Conservation (phyloP, 1,139 yeast species). For the Protomyces inouyei region DNA sequence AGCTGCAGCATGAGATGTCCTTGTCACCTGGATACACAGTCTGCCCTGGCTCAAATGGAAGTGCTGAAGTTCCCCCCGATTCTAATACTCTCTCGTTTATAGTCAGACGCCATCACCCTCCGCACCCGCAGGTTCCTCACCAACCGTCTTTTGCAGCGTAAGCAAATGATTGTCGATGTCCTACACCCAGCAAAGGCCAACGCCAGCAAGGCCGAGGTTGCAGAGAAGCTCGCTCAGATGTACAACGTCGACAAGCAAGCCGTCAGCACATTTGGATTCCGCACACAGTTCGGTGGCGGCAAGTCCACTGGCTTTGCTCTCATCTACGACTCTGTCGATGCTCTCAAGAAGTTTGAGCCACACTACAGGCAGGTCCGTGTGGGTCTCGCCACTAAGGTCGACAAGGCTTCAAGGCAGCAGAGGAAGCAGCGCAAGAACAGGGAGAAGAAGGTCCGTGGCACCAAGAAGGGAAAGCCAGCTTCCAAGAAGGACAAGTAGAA, state of each 20-base stretch:
- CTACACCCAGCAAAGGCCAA: slow-evolving; percentile 99
- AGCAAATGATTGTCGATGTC: slow-evolving; percentile 99
- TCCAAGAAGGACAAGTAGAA: slow-evolving; percentile 23
- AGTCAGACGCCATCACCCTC: slow-evolving; percentile 27
- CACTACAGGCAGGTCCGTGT: slow-evolving; percentile 98
- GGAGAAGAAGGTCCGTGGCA: slow-evolving; percentile 30
- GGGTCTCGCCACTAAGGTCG: slow-evolving; percentile 82
- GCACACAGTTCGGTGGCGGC: slow-evolving; percentile 99
- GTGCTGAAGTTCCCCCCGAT: neutral
- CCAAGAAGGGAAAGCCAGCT: slow-evolving; percentile 26
- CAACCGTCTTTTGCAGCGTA: slow-evolving; percentile 99
- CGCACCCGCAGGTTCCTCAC: slow-evolving; percentile 58
- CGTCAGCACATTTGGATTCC: slow-evolving; percentile 98
- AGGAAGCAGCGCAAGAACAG: slow-evolving; percentile 99
- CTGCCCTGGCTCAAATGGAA: slow-evolving; percentile 1
- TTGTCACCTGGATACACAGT: neutral
- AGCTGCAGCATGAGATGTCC: neutral
- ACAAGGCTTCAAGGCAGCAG: slow-evolving; percentile 99
- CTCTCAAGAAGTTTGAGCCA: slow-evolving; percentile 98
- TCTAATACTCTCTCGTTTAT: slow-evolving; percentile 11
- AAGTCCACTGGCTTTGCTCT: slow-evolving; percentile 99
- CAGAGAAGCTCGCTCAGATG: slow-evolving; percentile 92
- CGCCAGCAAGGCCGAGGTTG: slow-evolving; percentile 98
- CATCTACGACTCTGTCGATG: slow-evolving; percentile 96
- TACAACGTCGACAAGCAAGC: slow-evolving; percentile 99